Conservation (phyloP, 306 rosid genomes). For the Aeschynomene evenia region DNA sequence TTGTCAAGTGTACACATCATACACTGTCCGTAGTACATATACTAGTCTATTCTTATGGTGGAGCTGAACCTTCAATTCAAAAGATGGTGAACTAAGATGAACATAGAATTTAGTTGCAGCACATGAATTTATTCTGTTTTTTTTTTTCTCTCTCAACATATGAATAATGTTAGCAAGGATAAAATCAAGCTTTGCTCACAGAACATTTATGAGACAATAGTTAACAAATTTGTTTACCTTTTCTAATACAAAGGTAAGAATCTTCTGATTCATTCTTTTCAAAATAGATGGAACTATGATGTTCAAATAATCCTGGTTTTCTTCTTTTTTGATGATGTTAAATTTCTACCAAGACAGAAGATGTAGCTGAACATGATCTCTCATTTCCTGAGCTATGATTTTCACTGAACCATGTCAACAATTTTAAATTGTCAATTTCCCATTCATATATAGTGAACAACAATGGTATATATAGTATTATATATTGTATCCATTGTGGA, state of each 20-base stretch:
- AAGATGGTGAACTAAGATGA: background rate
- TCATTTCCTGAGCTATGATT: constrained; percentile 24
- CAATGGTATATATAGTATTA: constrained; percentile 31
- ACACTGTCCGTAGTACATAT: no score
- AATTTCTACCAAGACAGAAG: background rate
- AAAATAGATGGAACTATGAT: background rate
- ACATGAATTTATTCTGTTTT: background rate
- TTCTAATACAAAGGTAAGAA: background rate
- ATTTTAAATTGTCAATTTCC: constrained; percentile 28
- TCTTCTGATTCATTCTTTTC: no score
- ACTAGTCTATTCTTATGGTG: no score
- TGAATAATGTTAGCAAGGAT: no score
- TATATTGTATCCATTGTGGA: constrained; percentile 30
- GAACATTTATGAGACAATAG: background rate
- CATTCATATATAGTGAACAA: constrained; percentile 37
- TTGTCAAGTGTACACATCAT: no score
- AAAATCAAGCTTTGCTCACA: background rate
- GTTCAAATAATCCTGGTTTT: background rate
- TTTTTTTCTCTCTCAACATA: no score
- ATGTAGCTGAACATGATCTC: background rate
- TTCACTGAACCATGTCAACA: constrained; percentile 29
- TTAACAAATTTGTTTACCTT: background rate
- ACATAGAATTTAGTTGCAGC: background rate
- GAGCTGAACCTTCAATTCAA: no score
- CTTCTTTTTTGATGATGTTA: no score